These are phyloP conservation scores for Penicillium riverlandense DNA, from an alignment of 495 filamentous ascomycete species.

Conservation along the genomic window DNA sequence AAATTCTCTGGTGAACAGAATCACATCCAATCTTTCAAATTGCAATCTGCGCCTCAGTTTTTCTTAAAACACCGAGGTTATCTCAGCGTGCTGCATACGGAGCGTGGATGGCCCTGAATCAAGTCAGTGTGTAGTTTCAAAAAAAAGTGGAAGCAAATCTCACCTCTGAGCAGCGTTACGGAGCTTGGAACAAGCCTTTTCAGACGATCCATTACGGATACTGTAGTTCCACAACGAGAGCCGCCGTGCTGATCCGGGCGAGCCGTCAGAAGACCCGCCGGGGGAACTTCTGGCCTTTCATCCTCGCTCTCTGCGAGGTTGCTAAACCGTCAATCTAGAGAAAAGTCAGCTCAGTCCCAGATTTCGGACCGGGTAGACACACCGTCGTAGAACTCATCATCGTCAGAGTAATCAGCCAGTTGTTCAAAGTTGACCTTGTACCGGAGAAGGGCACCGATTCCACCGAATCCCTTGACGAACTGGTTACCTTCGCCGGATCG, in stretches of 20 bases:
- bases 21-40: slow-evolving; percentile 27
- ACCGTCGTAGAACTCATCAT: slow-evolving; percentile 99
- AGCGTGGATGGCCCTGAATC: slow-evolving; percentile 42
- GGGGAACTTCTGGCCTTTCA: slow-evolving; percentile 64
- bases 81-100: slow-evolving; percentile 24
- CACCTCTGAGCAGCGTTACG: slow-evolving; percentile 34
- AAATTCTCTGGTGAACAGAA: slow-evolving; percentile 18
- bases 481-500: slow-evolving; percentile 96
- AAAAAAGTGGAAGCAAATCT: neutral
- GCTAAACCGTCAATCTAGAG: slow-evolving; percentile 82
- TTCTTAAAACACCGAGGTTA: slow-evolving; percentile 19
- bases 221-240: slow-evolving; percentile 29
- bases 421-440: slow-evolving; percentile 99
- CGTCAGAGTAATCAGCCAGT: slow-evolving; percentile 86
- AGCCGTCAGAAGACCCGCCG: slow-evolving; percentile 54
- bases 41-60: slow-evolving; percentile 26
- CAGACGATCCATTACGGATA: slow-evolving; percentile 23
- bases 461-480: slow-evolving; percentile 99
- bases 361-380: slow-evolving; percentile 3
- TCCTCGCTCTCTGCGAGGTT: slow-evolving; percentile 88
- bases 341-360: slow-evolving; percentile 1
- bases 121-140: neutral
- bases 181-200: slow-evolving; percentile 24
- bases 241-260: slow-evolving; percentile 38
- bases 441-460: slow-evolving; percentile 90